Evolutionary conservation across 139 green algal species (phyloP).

Genomic region (Dunaliella sp.): DNA sequence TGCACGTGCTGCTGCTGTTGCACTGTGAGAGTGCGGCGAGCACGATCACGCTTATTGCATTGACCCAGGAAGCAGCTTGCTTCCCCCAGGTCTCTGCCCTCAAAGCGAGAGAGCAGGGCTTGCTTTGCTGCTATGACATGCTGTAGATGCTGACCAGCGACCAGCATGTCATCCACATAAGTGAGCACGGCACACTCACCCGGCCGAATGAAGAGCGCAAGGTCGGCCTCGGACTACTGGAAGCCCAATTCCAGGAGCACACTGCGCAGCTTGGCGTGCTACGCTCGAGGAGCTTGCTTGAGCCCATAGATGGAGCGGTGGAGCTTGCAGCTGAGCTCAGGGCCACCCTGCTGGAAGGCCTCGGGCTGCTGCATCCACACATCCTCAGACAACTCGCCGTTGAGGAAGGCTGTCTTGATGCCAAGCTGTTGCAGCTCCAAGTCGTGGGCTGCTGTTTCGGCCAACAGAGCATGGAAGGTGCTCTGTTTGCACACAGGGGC

Average conservation of each 20-base stretch:
- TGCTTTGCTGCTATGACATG: background rate
- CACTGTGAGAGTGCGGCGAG: conserved; percentile 19
- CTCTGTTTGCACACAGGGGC: conserved; percentile 30
- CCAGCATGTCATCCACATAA: conserved; percentile 20
- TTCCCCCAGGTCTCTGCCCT: background rate
- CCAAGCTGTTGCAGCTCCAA: conserved; percentile 52
- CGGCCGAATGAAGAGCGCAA: conserved; percentile 27
- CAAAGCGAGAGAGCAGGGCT: background rate
- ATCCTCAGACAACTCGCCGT: conserved; percentile 46
- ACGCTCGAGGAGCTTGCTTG: conserved; percentile 35
- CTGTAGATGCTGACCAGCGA: background rate
- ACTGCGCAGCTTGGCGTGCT: conserved; percentile 19
- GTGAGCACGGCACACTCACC: background rate
- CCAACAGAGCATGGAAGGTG: conserved; percentile 22
- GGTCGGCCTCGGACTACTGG: conserved; percentile 3
- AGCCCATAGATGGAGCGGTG: conserved; percentile 41
- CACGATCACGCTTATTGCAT: background rate
- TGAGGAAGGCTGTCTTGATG: conserved; percentile 59
- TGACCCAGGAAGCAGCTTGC: background rate
- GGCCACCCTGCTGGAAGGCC: background rate
- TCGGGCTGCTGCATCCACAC: conserved; percentile 35
- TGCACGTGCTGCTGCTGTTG: background rate
- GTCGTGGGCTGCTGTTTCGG: conserved; percentile 25
- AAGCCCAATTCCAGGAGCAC: conserved; percentile 19
- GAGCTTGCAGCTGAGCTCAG: conserved; percentile 3